Conservation (phyloP, 768 basidiomycete species). For the Hemileccinum rubropunctum region DNA sequence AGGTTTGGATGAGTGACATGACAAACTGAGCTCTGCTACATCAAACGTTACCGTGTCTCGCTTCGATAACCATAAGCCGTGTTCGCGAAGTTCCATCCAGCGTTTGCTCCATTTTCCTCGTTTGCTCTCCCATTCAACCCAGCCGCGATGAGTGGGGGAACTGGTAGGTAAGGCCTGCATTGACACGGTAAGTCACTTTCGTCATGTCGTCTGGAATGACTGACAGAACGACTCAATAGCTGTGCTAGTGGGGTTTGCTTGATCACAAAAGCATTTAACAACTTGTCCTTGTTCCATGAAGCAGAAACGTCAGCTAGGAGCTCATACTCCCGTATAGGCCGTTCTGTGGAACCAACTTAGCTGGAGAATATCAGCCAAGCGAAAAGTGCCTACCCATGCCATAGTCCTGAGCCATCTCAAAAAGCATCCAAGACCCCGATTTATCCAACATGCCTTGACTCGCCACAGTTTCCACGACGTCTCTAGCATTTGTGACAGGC, state of each 20-base stretch:
- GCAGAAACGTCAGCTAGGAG: slow-evolving; percentile 72
- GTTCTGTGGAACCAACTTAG: slow-evolving; percentile 53
- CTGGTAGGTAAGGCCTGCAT: slow-evolving; percentile 47
- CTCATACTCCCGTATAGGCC: slow-evolving; percentile 87
- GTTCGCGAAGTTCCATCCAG: slow-evolving; percentile 84
- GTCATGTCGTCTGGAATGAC: slow-evolving; percentile 33
- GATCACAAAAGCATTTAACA: slow-evolving; percentile 77
- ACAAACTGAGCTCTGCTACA: background rate
- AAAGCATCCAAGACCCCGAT: slow-evolving; percentile 82
- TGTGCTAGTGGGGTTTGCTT: slow-evolving; percentile 67
- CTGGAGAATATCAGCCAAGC: slow-evolving; percentile 2
- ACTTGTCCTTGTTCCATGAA: slow-evolving; percentile 86
- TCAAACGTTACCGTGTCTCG: slow-evolving; percentile 68
- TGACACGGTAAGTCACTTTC: slow-evolving; percentile 41
- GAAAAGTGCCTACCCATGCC: slow-evolving; percentile 71
- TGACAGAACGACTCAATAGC: slow-evolving; percentile 57
- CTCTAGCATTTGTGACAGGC: slow-evolving; percentile 64
- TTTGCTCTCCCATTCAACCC: slow-evolving; percentile 87
- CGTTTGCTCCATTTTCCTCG: slow-evolving; percentile 95
- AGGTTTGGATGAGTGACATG: slow-evolving; percentile 2
- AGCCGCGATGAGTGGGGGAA: slow-evolving; percentile 49
- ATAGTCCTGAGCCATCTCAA: slow-evolving; percentile 86
- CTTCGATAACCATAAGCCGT: slow-evolving; percentile 84
- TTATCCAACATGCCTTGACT: slow-evolving; percentile 64
- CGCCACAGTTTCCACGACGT: slow-evolving; percentile 66